Evolutionary conservation across 164 flowering plant genomes (phyloP), one percentile per base, ranked within the genome.

Genomic region (Akebia trifoliata): DNA sequence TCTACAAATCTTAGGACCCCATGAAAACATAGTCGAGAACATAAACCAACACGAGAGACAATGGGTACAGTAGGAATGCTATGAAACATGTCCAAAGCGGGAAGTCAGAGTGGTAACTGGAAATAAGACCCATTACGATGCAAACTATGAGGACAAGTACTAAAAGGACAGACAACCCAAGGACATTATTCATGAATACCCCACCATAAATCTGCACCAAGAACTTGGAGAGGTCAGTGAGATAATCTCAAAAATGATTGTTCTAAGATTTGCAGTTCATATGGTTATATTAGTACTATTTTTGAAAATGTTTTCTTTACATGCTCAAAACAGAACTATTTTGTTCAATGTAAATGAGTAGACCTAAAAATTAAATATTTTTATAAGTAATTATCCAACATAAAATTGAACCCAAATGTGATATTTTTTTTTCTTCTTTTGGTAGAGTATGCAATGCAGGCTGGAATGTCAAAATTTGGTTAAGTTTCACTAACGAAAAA

Each of bases 1-100:
- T n/a, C n/a, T n/a, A n/a, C n/a, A n/a, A n/a, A n/a, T n/a, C n/a
- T 70, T 82, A 85, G 38, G 87, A 75, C 93, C 92, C 83, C 9
- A 83, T 83, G 6, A 77, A 68, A 15, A 68, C 61, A 48, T 77
- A 76, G 56, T 85, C 87, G n/a, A 86, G 82, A 63, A 88, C 72
- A 62, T 85, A 88, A 20, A 88, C 88, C 57, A 88, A 72, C 2
- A 70, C 80, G 24, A 86, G 62, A 20, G 96, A 85, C 39, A 86
- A 69, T 0, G 96, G 93, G 56, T 88, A 88, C 4, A 88, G 78
- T 0, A 66, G 6, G 66, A 63, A 80, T 10, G 96, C 96, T 15
- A 82, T 2, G 0, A 65, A 64, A 52, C 73, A 74, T 32, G 86
- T 85, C 96, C 96, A 88, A 0, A 88, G 76, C 5, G 88, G 93